These are phyloP conservation scores for Jaltomata sinuosa DNA, from an alignment of 257 asterid species.

Conservation along the genomic window DNA sequence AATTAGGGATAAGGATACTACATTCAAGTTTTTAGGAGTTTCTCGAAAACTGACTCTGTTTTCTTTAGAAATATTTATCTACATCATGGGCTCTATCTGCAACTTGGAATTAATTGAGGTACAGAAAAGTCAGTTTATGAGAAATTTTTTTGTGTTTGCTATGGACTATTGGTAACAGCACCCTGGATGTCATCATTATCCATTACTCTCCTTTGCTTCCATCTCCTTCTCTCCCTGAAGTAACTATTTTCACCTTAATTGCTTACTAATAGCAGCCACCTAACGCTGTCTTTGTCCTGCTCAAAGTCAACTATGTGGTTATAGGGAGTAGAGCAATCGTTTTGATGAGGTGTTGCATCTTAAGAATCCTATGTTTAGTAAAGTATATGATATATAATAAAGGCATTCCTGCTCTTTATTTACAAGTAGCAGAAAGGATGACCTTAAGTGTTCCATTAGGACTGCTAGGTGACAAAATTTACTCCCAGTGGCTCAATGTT, in stretches of 20 bases:
- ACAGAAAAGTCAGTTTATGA: background rate
- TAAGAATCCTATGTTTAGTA: background rate
- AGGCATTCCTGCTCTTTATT: background rate
- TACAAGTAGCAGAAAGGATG: background rate
- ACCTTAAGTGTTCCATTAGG: background rate
- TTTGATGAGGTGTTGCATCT: background rate
- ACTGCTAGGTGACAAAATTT: background rate
- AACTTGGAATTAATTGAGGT: background rate
- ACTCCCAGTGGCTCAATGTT: background rate
- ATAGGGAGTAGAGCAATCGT: background rate
- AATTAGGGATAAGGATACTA: background rate
- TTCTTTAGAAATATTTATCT: background rate
- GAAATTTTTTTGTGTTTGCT: background rate
- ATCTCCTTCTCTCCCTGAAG: background rate
- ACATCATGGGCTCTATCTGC: background rate
- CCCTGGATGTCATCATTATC: background rate
- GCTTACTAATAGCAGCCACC: background rate
- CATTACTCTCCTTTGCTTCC: background rate
- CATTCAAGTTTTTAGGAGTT: background rate
- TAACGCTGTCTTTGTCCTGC: background rate
- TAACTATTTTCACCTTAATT: background rate
- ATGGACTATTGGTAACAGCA: background rate
- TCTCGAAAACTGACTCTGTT: background rate
- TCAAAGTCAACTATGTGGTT: background rate
- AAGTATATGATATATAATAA: background rate